These are phyloP conservation scores for Sugiyamaella floridensis DNA, from an alignment of 805 yeast species.

Conservation along the genomic window DNA sequence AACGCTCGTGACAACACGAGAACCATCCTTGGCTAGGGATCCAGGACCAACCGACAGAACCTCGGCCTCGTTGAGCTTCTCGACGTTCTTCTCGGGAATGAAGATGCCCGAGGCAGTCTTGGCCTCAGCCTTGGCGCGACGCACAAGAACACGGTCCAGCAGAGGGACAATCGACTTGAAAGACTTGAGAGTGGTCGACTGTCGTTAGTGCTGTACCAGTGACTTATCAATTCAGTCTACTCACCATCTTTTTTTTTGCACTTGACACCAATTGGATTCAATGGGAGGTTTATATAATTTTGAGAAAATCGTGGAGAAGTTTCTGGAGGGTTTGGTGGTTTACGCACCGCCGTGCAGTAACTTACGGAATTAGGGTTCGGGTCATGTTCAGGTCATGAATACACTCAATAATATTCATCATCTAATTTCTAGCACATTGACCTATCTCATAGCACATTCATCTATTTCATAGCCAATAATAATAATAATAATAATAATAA, in stretches of 20 bases:
- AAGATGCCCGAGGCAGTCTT: conserved; percentile 89
- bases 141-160: conserved; percentile 92
- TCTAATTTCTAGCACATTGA: no score
- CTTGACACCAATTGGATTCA: background rate
- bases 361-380: no score
- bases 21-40: conserved; percentile 65
- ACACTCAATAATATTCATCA: background rate
- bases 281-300: background rate
- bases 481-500: background rate
- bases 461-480: background rate
- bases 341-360: background rate
- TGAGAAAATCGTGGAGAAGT: conserved; percentile 1
- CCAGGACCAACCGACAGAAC: conserved; percentile 97
- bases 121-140: conserved; percentile 84
- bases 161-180: conserved; percentile 87
- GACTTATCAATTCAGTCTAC: background rate
- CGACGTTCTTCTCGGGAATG: conserved; percentile 94
- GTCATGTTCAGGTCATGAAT: no score
- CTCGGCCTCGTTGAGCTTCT: conserved; percentile 85
- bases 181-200: conserved; percentile 43
- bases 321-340: background rate
- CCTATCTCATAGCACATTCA: no score
- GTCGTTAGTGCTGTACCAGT: background rate
- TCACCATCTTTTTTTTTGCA: background rate
- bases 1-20: conserved; percentile 65